Evolutionary conservation across 2,329 filamentous ascomycete genomes (phyloP).

Genomic region (Phyllosticta ampelicida): DNA sequence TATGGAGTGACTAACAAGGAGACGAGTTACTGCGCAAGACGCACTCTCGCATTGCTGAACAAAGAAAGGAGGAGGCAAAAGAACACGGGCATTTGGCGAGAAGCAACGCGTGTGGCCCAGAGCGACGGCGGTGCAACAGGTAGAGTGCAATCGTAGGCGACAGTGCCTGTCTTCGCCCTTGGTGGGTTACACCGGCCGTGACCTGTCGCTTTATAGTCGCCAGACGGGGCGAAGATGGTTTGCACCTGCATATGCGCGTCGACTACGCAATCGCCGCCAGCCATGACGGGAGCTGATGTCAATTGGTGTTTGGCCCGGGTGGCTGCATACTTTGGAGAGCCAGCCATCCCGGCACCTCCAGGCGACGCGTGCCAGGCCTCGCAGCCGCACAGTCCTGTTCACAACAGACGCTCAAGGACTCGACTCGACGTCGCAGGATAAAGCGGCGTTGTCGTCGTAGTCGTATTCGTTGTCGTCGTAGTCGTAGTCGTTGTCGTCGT

Average conservation of each 20-base stretch:
- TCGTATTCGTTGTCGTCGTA: too few species aligned
- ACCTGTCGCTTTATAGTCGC: background rate
- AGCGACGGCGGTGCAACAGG: background rate
- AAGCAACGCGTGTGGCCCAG: background rate
- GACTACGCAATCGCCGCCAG: constrained; percentile 2
- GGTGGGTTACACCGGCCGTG: background rate
- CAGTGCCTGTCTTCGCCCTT: background rate
- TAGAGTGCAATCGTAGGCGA: background rate
- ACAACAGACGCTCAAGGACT: background rate
- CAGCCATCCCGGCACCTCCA: constrained; percentile 1
- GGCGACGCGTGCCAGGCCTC: constrained; percentile 10
- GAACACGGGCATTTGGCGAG: too few species aligned
- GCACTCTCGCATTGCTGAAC: background rate
- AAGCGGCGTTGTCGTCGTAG: too few species aligned
- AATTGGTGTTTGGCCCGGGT: constrained; percentile 1
- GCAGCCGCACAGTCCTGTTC: constrained; percentile 1
- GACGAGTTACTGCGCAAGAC: too few species aligned
- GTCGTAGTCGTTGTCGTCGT: too few species aligned
- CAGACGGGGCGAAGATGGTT: background rate
- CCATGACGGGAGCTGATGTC: constrained; percentile 2
- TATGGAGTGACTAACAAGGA: too few species aligned
- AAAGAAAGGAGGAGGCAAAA: constrained; percentile 3
- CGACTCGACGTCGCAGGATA: too few species aligned
- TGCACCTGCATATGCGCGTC: background rate
- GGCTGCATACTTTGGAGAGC: constrained; percentile 3